Conservation (phyloP, 768 basidiomycete genomes). For the Clitopilus passeckerianus region DNA sequence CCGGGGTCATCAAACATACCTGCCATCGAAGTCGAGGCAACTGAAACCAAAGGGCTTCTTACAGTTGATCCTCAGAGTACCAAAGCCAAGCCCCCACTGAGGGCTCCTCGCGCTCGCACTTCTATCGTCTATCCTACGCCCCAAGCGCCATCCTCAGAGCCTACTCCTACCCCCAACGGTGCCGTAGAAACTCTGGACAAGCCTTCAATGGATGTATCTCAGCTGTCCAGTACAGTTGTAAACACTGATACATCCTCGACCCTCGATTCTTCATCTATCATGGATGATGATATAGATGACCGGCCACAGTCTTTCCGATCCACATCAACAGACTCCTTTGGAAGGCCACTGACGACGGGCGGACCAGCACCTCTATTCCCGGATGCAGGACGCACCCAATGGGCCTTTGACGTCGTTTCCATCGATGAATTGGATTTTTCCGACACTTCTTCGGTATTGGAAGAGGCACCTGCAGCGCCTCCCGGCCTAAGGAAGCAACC, state of each 20-base stretch:
- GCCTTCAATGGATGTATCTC: not conserved
- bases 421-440: slow-evolving; percentile 81
- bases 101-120: not conserved
- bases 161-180: slow-evolving; percentile 2
- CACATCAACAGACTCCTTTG: slow-evolving; percentile 49
- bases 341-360: slow-evolving; percentile 31
- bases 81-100: not conserved
- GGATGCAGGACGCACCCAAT: slow-evolving; percentile 36
- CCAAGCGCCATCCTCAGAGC: not conserved
- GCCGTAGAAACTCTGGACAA: not conserved
- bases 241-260: not conserved
- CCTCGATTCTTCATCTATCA: not conserved
- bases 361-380: slow-evolving; percentile 31
- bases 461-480: slow-evolving; percentile 28
- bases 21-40: slow-evolving; percentile 67
- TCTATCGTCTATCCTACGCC: not conserved
- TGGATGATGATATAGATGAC: slow-evolving; percentile 5
- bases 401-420: slow-evolving; percentile 68
- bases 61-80: slow-evolving; percentile 40
- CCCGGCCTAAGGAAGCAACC: slow-evolving; percentile 51
- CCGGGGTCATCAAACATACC: slow-evolving; percentile 46
- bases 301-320: slow-evolving; percentile 35
- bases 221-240: not conserved
- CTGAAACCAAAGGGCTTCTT: slow-evolving; percentile 55
- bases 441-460: slow-evolving; percentile 55